phyloP scores from a whole-genome alignment of 345 rosid species.

The Gossypium longicalyx region DNA sequence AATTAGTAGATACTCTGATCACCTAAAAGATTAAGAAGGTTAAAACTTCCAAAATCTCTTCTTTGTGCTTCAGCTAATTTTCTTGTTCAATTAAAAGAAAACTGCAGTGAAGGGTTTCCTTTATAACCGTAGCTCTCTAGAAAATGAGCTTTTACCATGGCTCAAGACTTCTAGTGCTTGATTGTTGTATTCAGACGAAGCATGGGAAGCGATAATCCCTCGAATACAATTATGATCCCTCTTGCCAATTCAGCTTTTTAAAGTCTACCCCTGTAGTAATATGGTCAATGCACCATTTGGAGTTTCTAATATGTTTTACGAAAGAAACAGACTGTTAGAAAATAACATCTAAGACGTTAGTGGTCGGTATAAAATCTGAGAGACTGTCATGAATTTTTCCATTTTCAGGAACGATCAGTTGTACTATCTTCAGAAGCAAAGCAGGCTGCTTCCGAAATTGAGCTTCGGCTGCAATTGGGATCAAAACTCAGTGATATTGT shows the following conservation, averaged over 20 bases:
- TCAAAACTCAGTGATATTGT: conserved; percentile 77
- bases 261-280: neutral
- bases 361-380: conserved; percentile 5
- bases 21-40: conserved; percentile 6
- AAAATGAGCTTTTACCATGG: neutral
- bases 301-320: neutral
- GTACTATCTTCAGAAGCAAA: conserved; percentile 63
- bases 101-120: neutral
- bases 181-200: neutral
- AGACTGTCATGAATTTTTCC: neutral
- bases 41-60: neutral
- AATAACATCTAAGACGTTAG: neutral
- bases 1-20: neutral
- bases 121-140: neutral
- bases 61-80: neutral
- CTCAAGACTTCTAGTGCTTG: conserved; percentile 1
- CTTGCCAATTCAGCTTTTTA: neutral
- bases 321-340: neutral
- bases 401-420: conserved; percentile 35
- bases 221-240: neutral
- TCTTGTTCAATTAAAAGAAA: neutral
- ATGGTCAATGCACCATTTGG: neutral
- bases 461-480: conserved; percentile 62
- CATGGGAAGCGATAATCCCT: neutral
- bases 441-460: conserved; percentile 77